Conservation (phyloP, 2,329 filamentous ascomycete genomes). For the Diaporthe citriasiana region DNA sequence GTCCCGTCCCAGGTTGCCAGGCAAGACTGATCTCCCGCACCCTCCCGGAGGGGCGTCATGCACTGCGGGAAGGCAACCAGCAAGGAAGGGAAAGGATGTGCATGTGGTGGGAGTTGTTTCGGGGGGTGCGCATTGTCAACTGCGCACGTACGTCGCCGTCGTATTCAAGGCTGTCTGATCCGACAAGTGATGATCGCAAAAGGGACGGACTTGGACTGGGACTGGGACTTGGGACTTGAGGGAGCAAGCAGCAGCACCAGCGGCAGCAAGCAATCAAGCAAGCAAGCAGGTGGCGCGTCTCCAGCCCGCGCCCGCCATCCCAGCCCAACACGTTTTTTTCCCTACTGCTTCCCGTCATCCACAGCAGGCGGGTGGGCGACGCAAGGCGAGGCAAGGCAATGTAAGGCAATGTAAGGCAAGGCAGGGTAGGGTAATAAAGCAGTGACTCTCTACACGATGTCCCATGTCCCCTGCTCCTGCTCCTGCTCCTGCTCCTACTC, state of each 20-base stretch:
- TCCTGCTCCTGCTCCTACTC: background rate
- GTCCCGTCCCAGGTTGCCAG: conserved; percentile 24
- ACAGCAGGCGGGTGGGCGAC: conserved; percentile 38
- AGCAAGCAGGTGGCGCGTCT: background rate
- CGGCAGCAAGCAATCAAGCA: background rate
- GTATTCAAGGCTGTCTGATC: conserved; percentile 36
- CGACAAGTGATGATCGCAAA: conserved; percentile 26
- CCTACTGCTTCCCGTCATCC: conserved; percentile 36
- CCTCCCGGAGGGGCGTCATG: conserved; percentile 22
- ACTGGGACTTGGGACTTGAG: background rate
- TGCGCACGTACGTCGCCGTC: conserved; percentile 25
- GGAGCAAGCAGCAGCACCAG: background rate
- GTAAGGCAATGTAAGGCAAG: conserved; percentile 26
- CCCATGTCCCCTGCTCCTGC: background rate
- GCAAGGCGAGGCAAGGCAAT: conserved; percentile 33
- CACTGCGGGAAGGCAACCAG: conserved; percentile 33
- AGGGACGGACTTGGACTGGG: background rate
- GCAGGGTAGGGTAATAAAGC: conserved; percentile 3
- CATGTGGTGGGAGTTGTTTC: conserved; percentile 20
- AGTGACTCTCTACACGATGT: background rate
- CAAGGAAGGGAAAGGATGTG: conserved; percentile 19
- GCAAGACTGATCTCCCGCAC: conserved; percentile 24
- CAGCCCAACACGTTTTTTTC: conserved; percentile 32
- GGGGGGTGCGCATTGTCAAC: conserved; percentile 15
- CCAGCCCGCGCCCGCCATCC: conserved; percentile 25